Evolutionary conservation across 2,329 filamentous ascomycete species (phyloP).

Genomic region (Cladophialophora exuberans): DNA sequence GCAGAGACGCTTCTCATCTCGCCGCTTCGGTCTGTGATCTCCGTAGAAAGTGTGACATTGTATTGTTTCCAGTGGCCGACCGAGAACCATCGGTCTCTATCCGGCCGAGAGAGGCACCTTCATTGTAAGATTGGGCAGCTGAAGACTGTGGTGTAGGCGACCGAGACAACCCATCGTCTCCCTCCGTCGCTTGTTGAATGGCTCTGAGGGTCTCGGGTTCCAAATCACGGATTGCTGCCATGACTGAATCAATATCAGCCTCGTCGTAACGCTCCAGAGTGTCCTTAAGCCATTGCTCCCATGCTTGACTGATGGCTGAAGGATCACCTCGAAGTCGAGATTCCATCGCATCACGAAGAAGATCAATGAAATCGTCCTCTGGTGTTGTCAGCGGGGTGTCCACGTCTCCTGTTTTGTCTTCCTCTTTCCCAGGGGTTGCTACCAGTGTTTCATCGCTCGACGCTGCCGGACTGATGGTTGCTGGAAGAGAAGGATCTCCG

Average conservation of each 20-base stretch:
- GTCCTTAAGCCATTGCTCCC: constrained; percentile 64
- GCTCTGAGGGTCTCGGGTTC: constrained; percentile 9
- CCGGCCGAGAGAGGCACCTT: constrained; percentile 17
- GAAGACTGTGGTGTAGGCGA: constrained; percentile 7
- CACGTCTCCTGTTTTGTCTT: constrained; percentile 31
- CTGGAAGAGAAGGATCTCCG: constrained; percentile 10
- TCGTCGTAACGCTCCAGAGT: constrained; percentile 47
- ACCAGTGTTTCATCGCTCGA: constrained; percentile 5
- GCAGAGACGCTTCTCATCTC: constrained; percentile 9
- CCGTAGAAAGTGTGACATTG: constrained; percentile 16
- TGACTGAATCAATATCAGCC: constrained; percentile 23
- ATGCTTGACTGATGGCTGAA: constrained; percentile 35
- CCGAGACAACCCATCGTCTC: not conserved
- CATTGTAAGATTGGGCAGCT: constrained; percentile 3
- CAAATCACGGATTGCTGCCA: constrained; percentile 15
- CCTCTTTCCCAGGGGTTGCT: constrained; percentile 30
- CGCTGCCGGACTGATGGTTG: not conserved
- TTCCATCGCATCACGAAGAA: constrained; percentile 20
- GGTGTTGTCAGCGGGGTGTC: constrained; percentile 1
- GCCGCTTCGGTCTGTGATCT: constrained; percentile 29
- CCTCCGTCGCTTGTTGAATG: not conserved
- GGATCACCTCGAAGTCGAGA: constrained; percentile 15
- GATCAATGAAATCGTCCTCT: constrained; percentile 13
- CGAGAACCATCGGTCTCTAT: constrained; percentile 19
- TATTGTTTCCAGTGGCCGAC: constrained; percentile 15